Percentiles rank a stretch among this genome's conserved stretches.
These are phyloP conservation scores for Fraxinus angustifolia DNA, from an alignment of 305 asterid species.

Conservation along the genomic window DNA sequence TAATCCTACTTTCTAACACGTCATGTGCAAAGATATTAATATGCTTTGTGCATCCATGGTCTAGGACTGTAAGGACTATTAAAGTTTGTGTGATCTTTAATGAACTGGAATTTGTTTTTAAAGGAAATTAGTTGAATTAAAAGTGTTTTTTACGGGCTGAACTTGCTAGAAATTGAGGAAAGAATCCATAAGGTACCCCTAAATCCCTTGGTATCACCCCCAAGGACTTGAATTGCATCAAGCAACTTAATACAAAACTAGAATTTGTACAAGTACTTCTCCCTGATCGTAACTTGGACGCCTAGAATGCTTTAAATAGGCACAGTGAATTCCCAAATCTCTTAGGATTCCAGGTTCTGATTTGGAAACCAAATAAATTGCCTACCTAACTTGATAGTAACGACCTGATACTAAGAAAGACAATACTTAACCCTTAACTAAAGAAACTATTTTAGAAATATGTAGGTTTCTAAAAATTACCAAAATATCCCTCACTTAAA, in stretches of 20 bases:
- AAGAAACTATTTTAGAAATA: background rate
- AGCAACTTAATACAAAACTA: background rate
- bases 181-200: background rate
- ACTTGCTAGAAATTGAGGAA: background rate
- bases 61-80: background rate
- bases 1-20: background rate
- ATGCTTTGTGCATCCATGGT: background rate
- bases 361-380: background rate
- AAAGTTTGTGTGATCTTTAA: background rate
- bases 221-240: background rate
- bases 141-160: background rate
- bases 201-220: background rate
- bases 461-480: background rate
- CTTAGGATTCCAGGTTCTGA: background rate
- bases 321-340: background rate
- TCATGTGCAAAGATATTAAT: background rate
- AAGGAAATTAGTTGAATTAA: background rate
- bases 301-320: background rate
- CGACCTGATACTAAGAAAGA: background rate
- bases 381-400: background rate
- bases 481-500: background rate
- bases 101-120: background rate
- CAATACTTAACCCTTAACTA: background rate
- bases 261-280: background rate
- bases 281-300: background rate